Base-by-base conservation (phyloP, 306 rosid genomes). In the Cucumis melo region DNA sequence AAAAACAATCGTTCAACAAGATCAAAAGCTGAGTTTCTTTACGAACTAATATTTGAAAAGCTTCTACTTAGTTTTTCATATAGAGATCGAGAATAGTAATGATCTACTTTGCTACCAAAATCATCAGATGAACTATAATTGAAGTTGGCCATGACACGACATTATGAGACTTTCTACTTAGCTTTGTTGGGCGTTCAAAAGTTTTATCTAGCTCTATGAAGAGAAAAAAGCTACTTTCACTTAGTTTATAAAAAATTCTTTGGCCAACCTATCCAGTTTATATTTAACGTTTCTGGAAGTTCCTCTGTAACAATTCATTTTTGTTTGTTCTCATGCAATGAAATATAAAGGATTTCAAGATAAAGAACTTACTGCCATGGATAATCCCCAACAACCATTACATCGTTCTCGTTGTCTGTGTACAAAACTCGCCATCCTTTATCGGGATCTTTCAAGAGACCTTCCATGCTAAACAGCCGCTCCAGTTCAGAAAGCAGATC, bases 361-460 rank as follows among this genome's bases (percentile, higher is more conserved):
- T 74, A 27, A 80, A 79, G 39, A 15, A 87, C 98, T 86, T 87
- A 91, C 97, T 83, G 88, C 98, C 98, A 93, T 50, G 96, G 97
- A 75, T 93, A 97, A 83, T 93, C 98, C 54, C 96, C 98, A 20
- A 87, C 98, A 36, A 90, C 97, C 98, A 93, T 93, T n/a, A 93
- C 91, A 82, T 90, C 98, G 48, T 91, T 90, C 88, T 93, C 97
- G 4, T 91, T 91, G 85, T 93, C 98, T 0, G 97, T 91, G 83
- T 88, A 93, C 79, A 93, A 86, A 82, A 93, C 84, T 77, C 87
- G 85, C 98, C 98, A 93, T 76, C 97, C 98, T 83, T 90, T 87
- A 39, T 73, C 79, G 71, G 96, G 92, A 83, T 88, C 94, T 78
- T 74, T 85, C 10, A 93, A 88, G 80, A 93, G 94, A 44, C 97